Evolutionary conservation across 805 yeast genomes (phyloP).

Genomic region (Lachancea fermentati): DNA sequence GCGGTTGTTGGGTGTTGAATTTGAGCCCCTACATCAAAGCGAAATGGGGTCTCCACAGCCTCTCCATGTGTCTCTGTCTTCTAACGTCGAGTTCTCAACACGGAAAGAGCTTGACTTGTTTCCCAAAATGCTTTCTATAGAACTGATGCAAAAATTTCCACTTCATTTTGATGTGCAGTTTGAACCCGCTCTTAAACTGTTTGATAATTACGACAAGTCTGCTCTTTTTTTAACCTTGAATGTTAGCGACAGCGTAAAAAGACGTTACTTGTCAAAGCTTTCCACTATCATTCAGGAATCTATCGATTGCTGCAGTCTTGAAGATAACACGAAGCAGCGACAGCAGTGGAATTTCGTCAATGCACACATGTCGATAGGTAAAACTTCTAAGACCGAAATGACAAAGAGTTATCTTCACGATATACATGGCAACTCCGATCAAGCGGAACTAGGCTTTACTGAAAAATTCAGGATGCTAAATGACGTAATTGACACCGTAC

Average conservation of each 20-base stretch:
- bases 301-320: conserved; percentile 4
- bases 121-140: conserved; percentile 7
- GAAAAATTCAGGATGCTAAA: conserved; percentile 2
- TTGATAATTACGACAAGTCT: conserved; percentile 4
- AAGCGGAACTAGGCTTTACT: not conserved
- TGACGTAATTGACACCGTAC: not conserved
- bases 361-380: conserved; percentile 9
- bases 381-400: not conserved
- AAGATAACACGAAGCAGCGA: not conserved
- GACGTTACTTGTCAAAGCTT: conserved; percentile 1
- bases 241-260: conserved; percentile 1
- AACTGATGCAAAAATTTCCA: conserved; percentile 3
- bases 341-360: conserved; percentile 3
- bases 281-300: conserved; percentile 3
- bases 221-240: conserved; percentile 8
- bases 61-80: conserved; percentile 25
- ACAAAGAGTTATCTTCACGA: not conserved
- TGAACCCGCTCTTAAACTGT: conserved; percentile 6
- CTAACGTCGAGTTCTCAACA: conserved; percentile 10
- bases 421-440: not conserved
- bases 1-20: conserved; percentile 4
- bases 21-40: conserved; percentile 23
- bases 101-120: conserved; percentile 13
- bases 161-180: conserved; percentile 3
- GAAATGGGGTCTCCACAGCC: conserved; percentile 25